Evolutionary conservation across 768 basidiomycete species (phyloP).

Genomic region (Chalciporus pseudorubinellus): DNA sequence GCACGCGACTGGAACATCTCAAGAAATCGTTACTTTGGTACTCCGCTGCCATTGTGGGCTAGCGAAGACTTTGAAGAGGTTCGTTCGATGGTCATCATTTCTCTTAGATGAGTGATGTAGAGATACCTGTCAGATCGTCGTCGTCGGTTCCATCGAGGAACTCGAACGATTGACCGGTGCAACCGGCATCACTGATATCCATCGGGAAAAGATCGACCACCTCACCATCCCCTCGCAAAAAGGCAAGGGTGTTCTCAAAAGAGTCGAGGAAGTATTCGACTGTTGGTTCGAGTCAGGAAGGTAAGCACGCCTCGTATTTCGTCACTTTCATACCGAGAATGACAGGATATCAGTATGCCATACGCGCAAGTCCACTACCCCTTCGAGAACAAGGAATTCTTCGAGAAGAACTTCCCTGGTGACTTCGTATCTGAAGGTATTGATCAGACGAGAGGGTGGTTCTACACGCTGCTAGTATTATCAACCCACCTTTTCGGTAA

Average conservation of each 20-base stretch:
- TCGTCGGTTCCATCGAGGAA: conserved; percentile 84
- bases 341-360: conserved; percentile 73
- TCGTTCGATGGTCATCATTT: not conserved
- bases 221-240: conserved; percentile 91
- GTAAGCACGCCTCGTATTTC: conserved; percentile 39
- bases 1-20: conserved; percentile 99
- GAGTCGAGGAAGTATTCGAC: conserved; percentile 98
- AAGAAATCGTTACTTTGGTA: conserved; percentile 99
- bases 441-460: conserved; percentile 99
- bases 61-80: conserved; percentile 91
- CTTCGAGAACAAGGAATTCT: conserved; percentile 91
- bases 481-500: conserved; percentile 92
- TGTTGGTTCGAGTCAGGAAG: conserved; percentile 99
- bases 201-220: conserved; percentile 92
- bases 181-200: conserved; percentile 82
- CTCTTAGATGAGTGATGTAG: not conserved
- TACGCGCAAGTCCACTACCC: conserved; percentile 98
- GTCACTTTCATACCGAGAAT: not conserved
- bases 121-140: conserved; percentile 58
- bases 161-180: conserved; percentile 84
- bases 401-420: conserved; percentile 85
- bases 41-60: conserved; percentile 94
- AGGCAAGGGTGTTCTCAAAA: conserved; percentile 82
- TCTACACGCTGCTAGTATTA: conserved; percentile 95
- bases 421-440: conserved; percentile 98